Evolutionary conservation across 345 rosid species (phyloP), one percentile per base, ranked within the genome.

Genomic region (Dimocarpus longan): DNA sequence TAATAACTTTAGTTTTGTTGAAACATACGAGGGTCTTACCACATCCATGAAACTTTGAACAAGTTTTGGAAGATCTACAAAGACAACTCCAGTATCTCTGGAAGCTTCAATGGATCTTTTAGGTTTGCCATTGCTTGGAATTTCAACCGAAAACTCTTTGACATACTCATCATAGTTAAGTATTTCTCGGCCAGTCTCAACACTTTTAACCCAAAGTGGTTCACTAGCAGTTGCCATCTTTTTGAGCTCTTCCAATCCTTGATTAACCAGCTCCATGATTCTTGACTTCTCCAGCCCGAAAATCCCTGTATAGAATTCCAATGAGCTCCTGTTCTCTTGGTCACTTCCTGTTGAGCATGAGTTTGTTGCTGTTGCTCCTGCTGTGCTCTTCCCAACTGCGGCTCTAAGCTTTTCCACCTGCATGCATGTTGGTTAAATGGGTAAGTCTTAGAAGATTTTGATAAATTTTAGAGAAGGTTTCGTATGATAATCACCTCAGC

Each of bases 161-260:
- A 87, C 75, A 66, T 94, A 96, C 88, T 91, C 98, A 6, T 96
- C 99, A 43, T 96, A 96, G 82, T 96, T 96, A 24, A 94, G 98
- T 68, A 96, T 96, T 75, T 96, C 98, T 3, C 98, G 92, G 40
- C 94, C 95, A 0, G 98, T 93, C 89, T 96, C 99, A 3, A 96
- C 83, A 79, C 99, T 94, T 52, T 93, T 87, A 75, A 96, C 79
- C 99, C 99, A 96, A 2, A 96, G 87, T 4, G 99, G 98, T 24
- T 91, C 90, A 0, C 82, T 85, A 0, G 92, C 90, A 10, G 90
- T 85, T 60, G 97, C 98, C 99, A 96, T 96, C 83, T 81, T 90
- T 66, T 82, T 86, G 56, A 96, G 86, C 84, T 96, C 98, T 80
- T 91, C 95, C 86, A 83, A 83, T 63, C 95, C 98, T 82, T 92